Evolutionary conservation across 768 basidiomycete genomes (phyloP), one percentile per base, ranked within the genome.

Genomic region (Rhizopogon vesiculosus): DNA sequence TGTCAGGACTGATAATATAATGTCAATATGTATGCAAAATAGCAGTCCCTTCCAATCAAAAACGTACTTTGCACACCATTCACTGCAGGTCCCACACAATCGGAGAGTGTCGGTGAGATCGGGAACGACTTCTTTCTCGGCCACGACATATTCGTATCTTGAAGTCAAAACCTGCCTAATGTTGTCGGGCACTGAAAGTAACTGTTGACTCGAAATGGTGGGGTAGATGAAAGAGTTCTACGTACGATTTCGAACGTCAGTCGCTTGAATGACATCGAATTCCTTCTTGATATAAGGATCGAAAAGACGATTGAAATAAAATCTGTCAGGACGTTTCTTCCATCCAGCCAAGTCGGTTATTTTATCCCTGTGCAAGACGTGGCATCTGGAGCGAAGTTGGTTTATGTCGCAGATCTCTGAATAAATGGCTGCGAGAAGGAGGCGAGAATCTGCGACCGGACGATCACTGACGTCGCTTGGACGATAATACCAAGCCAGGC

Each of bases 261-360:
- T 81, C 31, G 92, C 83, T 57, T 89, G 86, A 52, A 99, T 87
- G 62, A 98, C 89, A 69, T 98, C 97, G 71, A 96, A 98, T 73
- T 98, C 95, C 71, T 91, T 91, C 77, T 96, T 94, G 74, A 98
- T 92, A 72, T 96, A 98, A 51, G 94, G 93, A 76, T 98, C 96
- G 68, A 96, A 99, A 29, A 98, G 79, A 64, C 90, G 86, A 64
- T 86, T 86, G 79, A 94, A 99, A 78, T 95, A 97, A 79, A 99
- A 99, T 61, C 91, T 84, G 72, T 99, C 96, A 2, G 91, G 88
- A 43, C 86, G 81, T 71, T 91, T 91, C 77, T 94, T 98, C 93
- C 93, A 98, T 6, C 86, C 87, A 66, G 90, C 83, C 39, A 97
- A 76, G 75, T 98, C 91, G 48, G 91, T 86, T 64, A 96, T 94